Evolutionary conservation across 1,284 basidiomycete genomes (phyloP), one percentile per base, ranked within the genome.

Genomic region (Trichosporon faecale): DNA sequence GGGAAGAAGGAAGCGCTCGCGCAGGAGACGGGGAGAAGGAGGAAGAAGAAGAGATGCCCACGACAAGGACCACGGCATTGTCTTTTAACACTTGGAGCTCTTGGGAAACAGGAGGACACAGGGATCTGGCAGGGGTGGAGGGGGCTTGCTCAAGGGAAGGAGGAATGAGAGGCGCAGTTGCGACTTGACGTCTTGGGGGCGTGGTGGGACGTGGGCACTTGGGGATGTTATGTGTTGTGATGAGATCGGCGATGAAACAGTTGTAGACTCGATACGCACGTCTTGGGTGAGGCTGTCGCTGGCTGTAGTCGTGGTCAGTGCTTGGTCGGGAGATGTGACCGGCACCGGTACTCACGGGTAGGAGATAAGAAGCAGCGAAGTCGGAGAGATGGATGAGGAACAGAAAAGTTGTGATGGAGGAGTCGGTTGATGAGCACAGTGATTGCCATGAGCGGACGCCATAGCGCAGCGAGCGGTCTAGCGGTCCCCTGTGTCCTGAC

Each of bases 1-100:
- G 27, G 64, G 70, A 57, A 55, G n/a, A 29, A 44, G 57, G 31
- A 21, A 63, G 40, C 49, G 25, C 25, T 55, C 23, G 68, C 44
- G 63, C 44, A 65, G 65, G 40, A 57, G 21, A 33, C 57, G 46
- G 31, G 40, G n/a, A 27, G 23, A 27, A 46, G 63, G 40, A 61
- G 25, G n/a, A 29, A 12, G 57, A 63, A 55, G 49, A 40, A n/a
- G 25, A 61, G 66, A 52, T 52, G 49, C 49, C 49, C 49, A 52
- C 49, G 23, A 52, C 49, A 25, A 21, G 7, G 49, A 52, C 49
- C 49, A 52, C n/a, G n/a, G n/a, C 49, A 52, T 52, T 11, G 23
- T 52, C 49, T 52, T 52, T 21, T 52, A 52, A 23, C 21, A 52
- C 49, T 52, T 25, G 49, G 23, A 25, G 21, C 3, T 9, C 11